Evolutionary conservation across 2,329 filamentous ascomycete species (phyloP), one percentile per base, ranked within the genome.

Genomic region (Raffaelea ambrosiae): DNA sequence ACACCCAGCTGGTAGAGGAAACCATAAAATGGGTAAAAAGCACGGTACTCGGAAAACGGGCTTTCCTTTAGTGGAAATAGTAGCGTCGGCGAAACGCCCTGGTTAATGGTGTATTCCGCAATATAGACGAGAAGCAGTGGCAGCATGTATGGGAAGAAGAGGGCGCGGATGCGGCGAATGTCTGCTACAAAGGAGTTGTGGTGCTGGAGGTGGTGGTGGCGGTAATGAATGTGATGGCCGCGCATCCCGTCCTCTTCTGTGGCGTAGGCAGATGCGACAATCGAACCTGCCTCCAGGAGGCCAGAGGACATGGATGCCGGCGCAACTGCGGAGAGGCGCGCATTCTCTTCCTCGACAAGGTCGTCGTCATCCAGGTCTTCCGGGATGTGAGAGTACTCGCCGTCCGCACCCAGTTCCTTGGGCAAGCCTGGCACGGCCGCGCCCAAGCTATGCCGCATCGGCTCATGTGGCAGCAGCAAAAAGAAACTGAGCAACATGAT

Each of bases 101-200:
- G 90, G 68, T 97, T 97, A 66, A 97, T 96, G 48, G 87, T 94
- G 63, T 98, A 98, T 69, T 98, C 93, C 48, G 90, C 88, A 33
- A 97, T 78, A 63, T 96, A 98, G 26, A 98, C 93, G 16, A 97
- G 70, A 31, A 97, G 74, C 14, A 98, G 74, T 0, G 93, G 93
- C 3, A 95, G 73, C 89, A 98, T 97, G 63, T 83, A 84, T 0
- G 80, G 80, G 40, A 94, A 70, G 60, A 96, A 84, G 2, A 97
- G 72, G 0, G 74, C 72, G 52, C 69, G 75, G 0, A 84, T 79
- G 4, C 87, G 83, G n/a, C 68, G 69, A 31, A 97, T 64, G 48
- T 81, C 77, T n/a, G 63, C 57, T 14, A 54, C 52, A 20, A 82
- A 63, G 0, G 64, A 45, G 5, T 19, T 29, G 16, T 31, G 18